Evolutionary conservation across 805 yeast species (phyloP).

Genomic region (Cyberlindnera galapagoensis): DNA sequence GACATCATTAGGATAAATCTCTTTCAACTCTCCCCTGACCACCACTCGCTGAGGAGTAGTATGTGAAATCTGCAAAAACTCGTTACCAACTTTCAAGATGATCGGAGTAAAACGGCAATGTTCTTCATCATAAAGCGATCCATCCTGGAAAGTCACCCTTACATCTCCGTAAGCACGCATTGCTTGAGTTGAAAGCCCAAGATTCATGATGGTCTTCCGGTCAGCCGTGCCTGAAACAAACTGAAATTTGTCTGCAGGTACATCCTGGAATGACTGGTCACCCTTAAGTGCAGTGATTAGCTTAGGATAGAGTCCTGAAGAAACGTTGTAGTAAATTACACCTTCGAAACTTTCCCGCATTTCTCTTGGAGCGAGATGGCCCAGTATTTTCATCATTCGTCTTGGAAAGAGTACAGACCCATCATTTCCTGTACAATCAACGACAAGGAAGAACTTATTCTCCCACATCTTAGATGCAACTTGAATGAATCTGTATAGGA

Average conservation of each 20-base stretch:
- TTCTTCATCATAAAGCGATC: conserved; percentile 42
- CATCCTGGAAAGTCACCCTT: conserved; percentile 46
- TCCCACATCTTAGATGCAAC: conserved; percentile 68
- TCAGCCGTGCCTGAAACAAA: conserved; percentile 45
- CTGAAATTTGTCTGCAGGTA: conserved; percentile 19
- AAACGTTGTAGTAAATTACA: conserved; percentile 40
- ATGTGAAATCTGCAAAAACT: conserved; percentile 51
- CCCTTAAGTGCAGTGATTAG: conserved; percentile 22
- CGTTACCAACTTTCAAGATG: conserved; percentile 61
- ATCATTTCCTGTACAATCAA: conserved; percentile 64
- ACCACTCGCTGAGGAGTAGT: conserved; percentile 37
- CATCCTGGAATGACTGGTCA: conserved; percentile 11
- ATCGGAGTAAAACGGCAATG: conserved; percentile 52
- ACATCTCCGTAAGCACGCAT: conserved; percentile 39
- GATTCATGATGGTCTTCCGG: conserved; percentile 32
- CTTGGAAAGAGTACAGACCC: conserved; percentile 22
- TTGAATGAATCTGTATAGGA: conserved; percentile 57
- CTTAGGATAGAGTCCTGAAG: conserved; percentile 22
- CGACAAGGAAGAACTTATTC: conserved; percentile 50
- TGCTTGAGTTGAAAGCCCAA: conserved; percentile 39
- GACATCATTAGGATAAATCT: conserved; percentile 36
- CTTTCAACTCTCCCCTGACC: conserved; percentile 28
- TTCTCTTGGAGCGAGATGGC: conserved; percentile 43
- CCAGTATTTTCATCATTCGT: conserved; percentile 31
- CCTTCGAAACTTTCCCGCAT: conserved; percentile 47